These are phyloP conservation scores for Closterium sp. DNA, from an alignment of 139 green algal species.

Conservation along the genomic window DNA sequence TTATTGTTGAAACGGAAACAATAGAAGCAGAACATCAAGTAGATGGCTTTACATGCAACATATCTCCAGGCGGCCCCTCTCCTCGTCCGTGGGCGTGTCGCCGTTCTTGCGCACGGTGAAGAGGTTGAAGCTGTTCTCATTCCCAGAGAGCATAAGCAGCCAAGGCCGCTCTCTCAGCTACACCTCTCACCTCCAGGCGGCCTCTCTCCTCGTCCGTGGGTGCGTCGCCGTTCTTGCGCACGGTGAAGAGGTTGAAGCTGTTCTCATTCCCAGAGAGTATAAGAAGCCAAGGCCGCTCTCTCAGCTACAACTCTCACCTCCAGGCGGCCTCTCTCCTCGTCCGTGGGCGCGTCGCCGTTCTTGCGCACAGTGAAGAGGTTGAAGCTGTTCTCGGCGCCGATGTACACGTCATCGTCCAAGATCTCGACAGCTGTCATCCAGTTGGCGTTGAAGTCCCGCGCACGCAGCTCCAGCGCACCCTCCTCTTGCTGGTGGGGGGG, in stretches of 20 bases:
- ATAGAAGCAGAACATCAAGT: no score
- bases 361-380: slow-evolving; percentile 78
- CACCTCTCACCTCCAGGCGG: slow-evolving; percentile 73
- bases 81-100: slow-evolving; percentile 81
- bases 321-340: slow-evolving; percentile 83
- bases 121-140: slow-evolving; percentile 80
- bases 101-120: slow-evolving; percentile 64
- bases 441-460: slow-evolving; percentile 80
- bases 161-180: no score
- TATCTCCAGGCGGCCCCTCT: slow-evolving; percentile 73
- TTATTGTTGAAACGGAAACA: no score
- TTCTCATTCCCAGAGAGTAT: no score
- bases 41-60: no score
- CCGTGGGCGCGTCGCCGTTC: slow-evolving; percentile 68
- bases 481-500: slow-evolving; percentile 58
- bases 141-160: no score
- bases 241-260: slow-evolving; percentile 83
- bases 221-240: slow-evolving; percentile 60
- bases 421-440: slow-evolving; percentile 84
- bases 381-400: slow-evolving; percentile 69
- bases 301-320: no score
- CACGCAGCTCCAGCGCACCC: slow-evolving; percentile 70
- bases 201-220: slow-evolving; percentile 81
- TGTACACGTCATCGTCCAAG: slow-evolving; percentile 87
- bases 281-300: no score